A percentile compares a stretch with the other conserved stretches of the same genome.
Evolutionary conservation across 768 basidiomycete species (phyloP).

Genomic region (Melanogaster broomeanus): DNA sequence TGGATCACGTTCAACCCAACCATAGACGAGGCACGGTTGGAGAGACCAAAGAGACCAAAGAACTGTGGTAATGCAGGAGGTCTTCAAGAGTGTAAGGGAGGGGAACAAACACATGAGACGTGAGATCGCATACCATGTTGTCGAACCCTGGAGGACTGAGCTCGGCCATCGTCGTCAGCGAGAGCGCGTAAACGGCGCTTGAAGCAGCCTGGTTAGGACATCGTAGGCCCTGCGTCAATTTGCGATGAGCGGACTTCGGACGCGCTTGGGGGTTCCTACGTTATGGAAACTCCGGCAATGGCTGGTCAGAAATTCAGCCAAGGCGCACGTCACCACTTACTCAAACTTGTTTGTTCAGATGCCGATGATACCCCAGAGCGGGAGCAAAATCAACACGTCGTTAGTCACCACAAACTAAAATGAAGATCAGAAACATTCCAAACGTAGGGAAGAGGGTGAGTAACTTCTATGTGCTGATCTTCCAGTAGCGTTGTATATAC

Average conservation of each 20-base stretch:
- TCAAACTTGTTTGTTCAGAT: constrained; percentile 79
- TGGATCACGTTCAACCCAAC: constrained; percentile 86
- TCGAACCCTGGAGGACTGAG: constrained; percentile 87
- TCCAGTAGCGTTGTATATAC: constrained; percentile 81
- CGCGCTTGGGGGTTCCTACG: constrained; percentile 44
- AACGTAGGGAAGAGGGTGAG: constrained; percentile 21
- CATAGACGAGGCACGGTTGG: constrained; percentile 84
- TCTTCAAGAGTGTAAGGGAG: background rate
- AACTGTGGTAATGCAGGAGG: constrained; percentile 49
- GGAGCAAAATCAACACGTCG: constrained; percentile 73
- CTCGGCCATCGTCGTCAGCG: constrained; percentile 89
- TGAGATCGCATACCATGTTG: constrained; percentile 53
- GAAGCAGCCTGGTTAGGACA: constrained; percentile 76
- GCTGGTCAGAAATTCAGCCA: constrained; percentile 1
- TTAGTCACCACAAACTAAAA: constrained; percentile 74
- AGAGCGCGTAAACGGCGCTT: constrained; percentile 85
- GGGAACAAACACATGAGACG: background rate
- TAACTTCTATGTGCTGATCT: constrained; percentile 81
- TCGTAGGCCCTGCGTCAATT: constrained; percentile 66
- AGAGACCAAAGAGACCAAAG: constrained; percentile 85
- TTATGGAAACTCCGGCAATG: constrained; percentile 61
- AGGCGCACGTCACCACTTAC: constrained; percentile 35
- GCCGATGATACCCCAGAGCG: constrained; percentile 85
- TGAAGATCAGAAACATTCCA: background rate
- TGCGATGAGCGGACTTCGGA: background rate